Conservation (phyloP, 768 basidiomycete species). For the Boletus rufocinnamomeus region DNA sequence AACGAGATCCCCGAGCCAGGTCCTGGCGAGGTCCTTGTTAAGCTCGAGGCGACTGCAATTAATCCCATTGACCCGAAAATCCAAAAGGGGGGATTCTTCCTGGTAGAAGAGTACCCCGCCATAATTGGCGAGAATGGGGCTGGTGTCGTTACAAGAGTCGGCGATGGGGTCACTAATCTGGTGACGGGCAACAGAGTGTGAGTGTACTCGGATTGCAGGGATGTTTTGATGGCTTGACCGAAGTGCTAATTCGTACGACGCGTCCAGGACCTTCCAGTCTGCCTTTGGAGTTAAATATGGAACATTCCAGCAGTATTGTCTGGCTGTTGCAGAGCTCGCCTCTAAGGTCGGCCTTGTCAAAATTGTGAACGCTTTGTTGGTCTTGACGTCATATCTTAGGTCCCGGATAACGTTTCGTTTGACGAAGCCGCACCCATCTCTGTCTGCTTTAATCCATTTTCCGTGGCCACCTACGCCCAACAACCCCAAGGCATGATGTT, state of each 20-base stretch:
- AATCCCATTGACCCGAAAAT: conserved; percentile 44
- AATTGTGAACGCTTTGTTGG: background rate
- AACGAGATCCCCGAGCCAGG: conserved; percentile 37
- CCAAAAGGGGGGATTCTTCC: conserved; percentile 7
- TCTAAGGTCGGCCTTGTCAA: conserved; percentile 14
- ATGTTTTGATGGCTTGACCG: background rate
- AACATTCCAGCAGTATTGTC: conserved; percentile 28
- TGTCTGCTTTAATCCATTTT: conserved; percentile 35
- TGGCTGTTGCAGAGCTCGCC: conserved; percentile 23
- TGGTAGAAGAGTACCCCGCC: conserved; percentile 39
- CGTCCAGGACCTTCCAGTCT: conserved; percentile 9
- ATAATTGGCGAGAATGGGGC: conserved; percentile 40
- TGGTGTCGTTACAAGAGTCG: conserved; percentile 41
- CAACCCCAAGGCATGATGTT: conserved; percentile 28
- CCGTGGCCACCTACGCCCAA: conserved; percentile 35
- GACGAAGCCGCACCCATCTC: conserved; percentile 41
- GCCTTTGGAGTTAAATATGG: conserved; percentile 3
- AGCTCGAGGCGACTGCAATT: conserved; percentile 42
- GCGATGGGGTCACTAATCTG: conserved; percentile 36
- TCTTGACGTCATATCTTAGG: conserved; percentile 12
- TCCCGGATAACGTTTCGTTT: conserved; percentile 37
- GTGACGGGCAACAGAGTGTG: conserved; percentile 40
- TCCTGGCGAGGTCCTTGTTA: conserved; percentile 45
- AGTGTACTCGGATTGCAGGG: conserved; percentile 5
- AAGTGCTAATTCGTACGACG: background rate